A percentile compares a stretch with the other conserved stretches of the same genome.
phyloP scores from a whole-genome alignment of 108 stramenopile genomes.

The Nitzschia sp. region DNA sequence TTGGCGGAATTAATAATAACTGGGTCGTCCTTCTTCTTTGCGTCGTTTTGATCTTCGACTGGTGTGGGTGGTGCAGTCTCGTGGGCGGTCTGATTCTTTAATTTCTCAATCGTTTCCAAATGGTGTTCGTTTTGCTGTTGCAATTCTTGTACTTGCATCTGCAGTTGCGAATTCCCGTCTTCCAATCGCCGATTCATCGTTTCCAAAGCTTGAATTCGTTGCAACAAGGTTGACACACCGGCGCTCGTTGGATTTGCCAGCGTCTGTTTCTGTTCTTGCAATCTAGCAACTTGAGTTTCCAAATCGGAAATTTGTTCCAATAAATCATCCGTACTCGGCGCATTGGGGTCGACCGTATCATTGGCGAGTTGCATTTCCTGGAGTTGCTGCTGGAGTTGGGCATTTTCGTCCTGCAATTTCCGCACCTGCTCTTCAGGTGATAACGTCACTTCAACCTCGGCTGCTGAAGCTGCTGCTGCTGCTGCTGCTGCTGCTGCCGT shows the following conservation, averaged over 20 bases:
- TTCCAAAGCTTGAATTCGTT: constrained; percentile 1
- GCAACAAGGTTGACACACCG: background rate
- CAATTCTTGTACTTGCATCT: background rate
- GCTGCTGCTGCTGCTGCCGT: background rate
- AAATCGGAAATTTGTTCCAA: constrained; percentile 7
- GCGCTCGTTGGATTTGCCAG: background rate
- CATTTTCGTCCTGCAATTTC: constrained; percentile 2
- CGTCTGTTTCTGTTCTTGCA: background rate
- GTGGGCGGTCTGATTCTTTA: background rate
- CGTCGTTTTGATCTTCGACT: background rate
- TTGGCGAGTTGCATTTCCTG: background rate
- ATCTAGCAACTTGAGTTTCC: constrained; percentile 1
- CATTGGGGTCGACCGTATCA: background rate
- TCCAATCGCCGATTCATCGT: background rate
- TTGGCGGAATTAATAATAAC: background rate
- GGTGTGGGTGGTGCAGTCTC: background rate
- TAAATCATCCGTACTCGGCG: constrained; percentile 15
- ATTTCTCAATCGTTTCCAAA: background rate
- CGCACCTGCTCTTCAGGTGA: background rate
- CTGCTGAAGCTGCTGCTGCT: background rate
- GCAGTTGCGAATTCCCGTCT: background rate
- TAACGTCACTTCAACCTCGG: background rate
- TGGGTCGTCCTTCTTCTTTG: background rate
- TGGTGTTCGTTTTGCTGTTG: background rate
- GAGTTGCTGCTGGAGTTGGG: background rate